phyloP scores from a whole-genome alignment of 768 basidiomycete species.

The Scleroderma bovista region DNA sequence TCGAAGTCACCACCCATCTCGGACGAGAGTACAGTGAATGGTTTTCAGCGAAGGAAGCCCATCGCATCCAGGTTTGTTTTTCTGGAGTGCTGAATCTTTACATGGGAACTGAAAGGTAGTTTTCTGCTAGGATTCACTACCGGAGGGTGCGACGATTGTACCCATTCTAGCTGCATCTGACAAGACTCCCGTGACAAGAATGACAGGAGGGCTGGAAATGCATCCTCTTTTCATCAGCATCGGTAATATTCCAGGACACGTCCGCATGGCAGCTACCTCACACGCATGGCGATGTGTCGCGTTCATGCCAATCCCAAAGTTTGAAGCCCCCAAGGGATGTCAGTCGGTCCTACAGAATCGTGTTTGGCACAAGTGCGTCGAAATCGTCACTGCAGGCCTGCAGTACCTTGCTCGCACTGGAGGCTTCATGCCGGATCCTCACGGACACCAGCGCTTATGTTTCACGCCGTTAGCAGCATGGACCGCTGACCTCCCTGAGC shows the following conservation, averaged over 20 bases:
- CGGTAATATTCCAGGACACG: not conserved
- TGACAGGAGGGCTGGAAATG: slow-evolving; percentile 11
- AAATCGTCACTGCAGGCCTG: slow-evolving; percentile 24
- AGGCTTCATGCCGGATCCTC: slow-evolving; percentile 22
- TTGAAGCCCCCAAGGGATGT: slow-evolving; percentile 13
- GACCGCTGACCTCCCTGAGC: not conserved
- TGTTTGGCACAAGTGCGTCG: slow-evolving; percentile 26
- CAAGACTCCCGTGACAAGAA: slow-evolving; percentile 28
- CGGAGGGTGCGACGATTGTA: not conserved
- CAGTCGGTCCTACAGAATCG: slow-evolving; percentile 18
- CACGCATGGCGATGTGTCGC: slow-evolving; percentile 22
- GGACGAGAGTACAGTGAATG: not conserved
- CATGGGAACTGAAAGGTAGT: not conserved
- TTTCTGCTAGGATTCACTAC: not conserved
- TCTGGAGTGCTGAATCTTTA: not conserved
- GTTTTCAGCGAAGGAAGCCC: not conserved
- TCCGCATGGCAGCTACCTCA: not conserved
- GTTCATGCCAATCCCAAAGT: slow-evolving; percentile 26
- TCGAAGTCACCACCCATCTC: not conserved
- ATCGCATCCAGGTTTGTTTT: not conserved
- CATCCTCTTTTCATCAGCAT: not conserved
- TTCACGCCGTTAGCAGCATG: not conserved
- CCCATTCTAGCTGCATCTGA: slow-evolving; percentile 17
- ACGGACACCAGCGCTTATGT: not conserved
- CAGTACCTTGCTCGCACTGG: slow-evolving; percentile 25